These are phyloP conservation scores for Vachellia collinsii DNA, from an alignment of 306 rosid species.

Conservation along the genomic window DNA sequence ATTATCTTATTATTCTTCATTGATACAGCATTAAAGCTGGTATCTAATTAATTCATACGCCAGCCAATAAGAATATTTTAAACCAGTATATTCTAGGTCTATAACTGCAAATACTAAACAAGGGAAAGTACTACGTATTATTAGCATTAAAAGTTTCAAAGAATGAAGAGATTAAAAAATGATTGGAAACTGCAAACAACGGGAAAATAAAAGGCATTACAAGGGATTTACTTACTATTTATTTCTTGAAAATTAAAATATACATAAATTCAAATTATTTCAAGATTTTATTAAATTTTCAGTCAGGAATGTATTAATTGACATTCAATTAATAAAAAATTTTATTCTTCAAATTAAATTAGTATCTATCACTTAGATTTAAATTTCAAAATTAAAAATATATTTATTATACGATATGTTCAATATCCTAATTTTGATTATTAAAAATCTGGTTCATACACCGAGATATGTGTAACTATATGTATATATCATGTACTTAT, in stretches of 20 bases:
- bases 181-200: not conserved
- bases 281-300: not conserved
- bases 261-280: not conserved
- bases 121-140: not conserved
- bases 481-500: not conserved
- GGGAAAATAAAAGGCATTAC: not conserved
- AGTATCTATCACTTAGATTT: not conserved
- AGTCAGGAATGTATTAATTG: not conserved
- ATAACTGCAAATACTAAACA: not conserved
- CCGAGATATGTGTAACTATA: not conserved
- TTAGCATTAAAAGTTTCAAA: not conserved
- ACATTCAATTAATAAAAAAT: not conserved
- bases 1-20: not conserved
- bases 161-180: not conserved
- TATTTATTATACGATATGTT: not conserved
- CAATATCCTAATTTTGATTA: not conserved
- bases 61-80: not conserved
- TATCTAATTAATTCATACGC: not conserved
- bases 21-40: not conserved
- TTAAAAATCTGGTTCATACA: not conserved
- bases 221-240: not conserved
- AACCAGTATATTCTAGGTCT: not conserved
- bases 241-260: not conserved
- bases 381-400: not conserved
- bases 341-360: not conserved